Evolutionary conservation across 345 rosid genomes (phyloP).

Genomic region (Camelina laxa): DNA sequence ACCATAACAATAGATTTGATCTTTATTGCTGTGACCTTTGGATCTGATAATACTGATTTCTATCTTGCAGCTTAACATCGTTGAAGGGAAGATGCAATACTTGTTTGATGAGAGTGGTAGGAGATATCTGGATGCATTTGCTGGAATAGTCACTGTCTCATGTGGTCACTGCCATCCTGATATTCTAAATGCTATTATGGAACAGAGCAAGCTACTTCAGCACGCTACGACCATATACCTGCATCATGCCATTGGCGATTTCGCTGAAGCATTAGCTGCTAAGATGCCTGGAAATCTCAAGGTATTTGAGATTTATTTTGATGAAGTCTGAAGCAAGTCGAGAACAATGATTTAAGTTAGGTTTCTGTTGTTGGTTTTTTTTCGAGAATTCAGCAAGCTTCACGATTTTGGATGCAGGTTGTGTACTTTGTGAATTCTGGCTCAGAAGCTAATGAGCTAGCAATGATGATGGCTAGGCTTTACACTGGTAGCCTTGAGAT

Average conservation of each 20-base stretch:
- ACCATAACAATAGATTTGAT: neutral
- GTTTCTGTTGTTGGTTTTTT: conserved; percentile 26
- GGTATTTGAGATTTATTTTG: conserved; percentile 45
- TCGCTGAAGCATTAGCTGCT: conserved; percentile 85
- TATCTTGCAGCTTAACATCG: conserved; percentile 72
- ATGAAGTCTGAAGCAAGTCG: neutral
- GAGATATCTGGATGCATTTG: conserved; percentile 86
- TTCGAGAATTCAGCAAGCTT: conserved; percentile 20
- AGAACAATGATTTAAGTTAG: neutral
- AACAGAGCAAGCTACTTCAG: conserved; percentile 89
- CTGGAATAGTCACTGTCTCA: conserved; percentile 91
- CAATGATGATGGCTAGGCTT: conserved; percentile 95
- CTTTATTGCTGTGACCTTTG: neutral
- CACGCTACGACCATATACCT: conserved; percentile 90
- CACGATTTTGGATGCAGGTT: conserved; percentile 58
- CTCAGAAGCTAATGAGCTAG: conserved; percentile 91
- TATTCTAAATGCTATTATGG: conserved; percentile 64
- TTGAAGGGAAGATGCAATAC: conserved; percentile 98
- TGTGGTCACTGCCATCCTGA: conserved; percentile 97
- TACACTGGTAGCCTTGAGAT: conserved; percentile 80
- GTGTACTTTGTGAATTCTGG: conserved; percentile 96
- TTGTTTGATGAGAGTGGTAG: conserved; percentile 82
- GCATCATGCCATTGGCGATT: conserved; percentile 84
- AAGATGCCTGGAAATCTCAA: conserved; percentile 94
- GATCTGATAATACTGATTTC: neutral